Conservation (phyloP, 768 basidiomycete genomes). For the Suillus plorans region DNA sequence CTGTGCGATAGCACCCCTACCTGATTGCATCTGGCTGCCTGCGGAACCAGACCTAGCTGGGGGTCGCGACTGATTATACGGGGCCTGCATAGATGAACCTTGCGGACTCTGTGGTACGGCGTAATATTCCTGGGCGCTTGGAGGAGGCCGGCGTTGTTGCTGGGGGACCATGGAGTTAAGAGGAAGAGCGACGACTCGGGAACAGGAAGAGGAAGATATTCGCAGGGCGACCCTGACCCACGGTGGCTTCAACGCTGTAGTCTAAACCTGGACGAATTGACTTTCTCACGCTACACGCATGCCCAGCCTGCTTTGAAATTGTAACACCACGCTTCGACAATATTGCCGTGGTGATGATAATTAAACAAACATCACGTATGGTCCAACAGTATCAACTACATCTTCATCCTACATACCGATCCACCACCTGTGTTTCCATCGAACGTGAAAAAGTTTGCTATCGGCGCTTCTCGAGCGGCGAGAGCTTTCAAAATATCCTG, state of each 20-base stretch:
- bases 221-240: constrained; percentile 13
- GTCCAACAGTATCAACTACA: constrained; percentile 27
- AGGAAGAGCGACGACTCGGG: constrained; percentile 5
- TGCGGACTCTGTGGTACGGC: constrained; percentile 66
- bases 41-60: constrained; percentile 29
- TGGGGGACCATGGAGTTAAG: constrained; percentile 28
- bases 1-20: constrained; percentile 61
- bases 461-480: constrained; percentile 86
- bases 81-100: constrained; percentile 31
- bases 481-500: constrained; percentile 94
- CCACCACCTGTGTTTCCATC: constrained; percentile 81
- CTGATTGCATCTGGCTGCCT: constrained; percentile 31
- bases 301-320: background rate
- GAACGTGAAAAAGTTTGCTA: constrained; percentile 89
- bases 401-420: constrained; percentile 58
- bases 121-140: constrained; percentile 55
- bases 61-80: constrained; percentile 21
- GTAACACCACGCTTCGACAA: background rate
- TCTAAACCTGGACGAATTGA: constrained; percentile 20
- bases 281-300: constrained; percentile 15
- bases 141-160: constrained; percentile 42
- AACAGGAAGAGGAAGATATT: constrained; percentile 16
- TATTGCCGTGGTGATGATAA: background rate
- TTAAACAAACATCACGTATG: background rate
- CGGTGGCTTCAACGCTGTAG: constrained; percentile 16